Evolutionary conservation across 148 eudicot species (phyloP).

Genomic region (Vaccinium corymbosum): DNA sequence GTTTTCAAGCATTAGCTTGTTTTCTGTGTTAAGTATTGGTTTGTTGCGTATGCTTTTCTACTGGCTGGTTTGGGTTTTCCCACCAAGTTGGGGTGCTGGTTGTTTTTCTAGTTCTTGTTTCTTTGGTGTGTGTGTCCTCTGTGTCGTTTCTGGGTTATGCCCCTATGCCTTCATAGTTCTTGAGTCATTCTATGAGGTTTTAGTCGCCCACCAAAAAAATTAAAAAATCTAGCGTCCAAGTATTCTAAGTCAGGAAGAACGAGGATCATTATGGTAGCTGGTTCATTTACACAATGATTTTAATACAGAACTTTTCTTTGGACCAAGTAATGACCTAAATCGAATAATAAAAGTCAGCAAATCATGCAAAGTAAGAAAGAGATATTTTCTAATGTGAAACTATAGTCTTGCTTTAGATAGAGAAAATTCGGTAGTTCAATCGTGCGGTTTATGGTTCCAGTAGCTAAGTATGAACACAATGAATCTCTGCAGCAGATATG

Average conservation of each 20-base stretch:
- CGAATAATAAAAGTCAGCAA: neutral
- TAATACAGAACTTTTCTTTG: neutral
- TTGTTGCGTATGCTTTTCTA: neutral
- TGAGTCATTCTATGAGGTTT: neutral
- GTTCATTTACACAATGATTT: neutral
- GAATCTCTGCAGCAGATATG: too few relatives aligned
- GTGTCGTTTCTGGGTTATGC: neutral
- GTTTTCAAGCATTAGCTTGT: neutral
- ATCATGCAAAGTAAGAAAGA: neutral
- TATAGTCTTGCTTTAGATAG: too few relatives aligned
- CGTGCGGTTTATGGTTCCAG: too few relatives aligned
- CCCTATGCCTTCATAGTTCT: neutral
- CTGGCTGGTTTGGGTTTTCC: neutral
- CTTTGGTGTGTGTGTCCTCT: neutral
- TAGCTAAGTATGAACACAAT: too few relatives aligned
- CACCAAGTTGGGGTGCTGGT: neutral
- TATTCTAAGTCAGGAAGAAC: too few relatives aligned
- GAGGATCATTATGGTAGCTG: neutral
- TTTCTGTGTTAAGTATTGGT: neutral
- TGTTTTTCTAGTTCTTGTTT: neutral
- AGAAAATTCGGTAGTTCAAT: too few relatives aligned
- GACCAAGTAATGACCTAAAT: neutral
- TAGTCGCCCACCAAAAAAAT: neutral
- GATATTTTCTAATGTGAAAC: neutral
- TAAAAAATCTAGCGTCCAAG: too few relatives aligned